Evolutionary conservation across 768 basidiomycete genomes (phyloP).

Genomic region (Lentinula edodes): DNA sequence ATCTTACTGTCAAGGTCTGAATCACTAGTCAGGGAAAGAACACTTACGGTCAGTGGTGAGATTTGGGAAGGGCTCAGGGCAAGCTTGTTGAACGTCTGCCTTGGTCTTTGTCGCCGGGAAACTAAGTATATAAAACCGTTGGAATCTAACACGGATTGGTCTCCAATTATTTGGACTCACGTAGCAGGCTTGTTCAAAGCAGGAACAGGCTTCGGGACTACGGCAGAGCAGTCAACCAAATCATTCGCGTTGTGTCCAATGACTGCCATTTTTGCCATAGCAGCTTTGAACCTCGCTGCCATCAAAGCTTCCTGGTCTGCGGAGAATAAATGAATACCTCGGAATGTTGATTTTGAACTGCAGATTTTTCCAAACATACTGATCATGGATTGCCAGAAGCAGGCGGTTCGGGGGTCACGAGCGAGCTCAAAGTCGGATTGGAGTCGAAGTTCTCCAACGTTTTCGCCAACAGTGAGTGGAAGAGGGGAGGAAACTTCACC

Average conservation of each 20-base stretch:
- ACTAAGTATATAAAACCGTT: conserved; percentile 16
- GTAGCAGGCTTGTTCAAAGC: neutral
- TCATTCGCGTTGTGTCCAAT: conserved; percentile 18
- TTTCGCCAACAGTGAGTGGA: neutral
- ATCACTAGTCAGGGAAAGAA: neutral
- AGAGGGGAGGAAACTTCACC: conserved; percentile 19
- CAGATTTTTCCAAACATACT: conserved; percentile 9
- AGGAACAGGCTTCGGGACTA: conserved; percentile 6
- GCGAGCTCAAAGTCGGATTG: conserved; percentile 22
- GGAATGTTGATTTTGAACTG: too few relatives aligned
- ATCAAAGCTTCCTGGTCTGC: conserved; percentile 19
- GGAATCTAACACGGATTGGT: conserved; percentile 9
- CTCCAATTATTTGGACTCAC: neutral
- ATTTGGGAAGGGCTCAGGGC: conserved; percentile 20
- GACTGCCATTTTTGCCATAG: conserved; percentile 26
- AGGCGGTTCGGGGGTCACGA: conserved; percentile 27
- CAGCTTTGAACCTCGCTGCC: conserved; percentile 20
- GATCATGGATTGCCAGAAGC: conserved; percentile 34
- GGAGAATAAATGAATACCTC: neutral
- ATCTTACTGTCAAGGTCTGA: neutral
- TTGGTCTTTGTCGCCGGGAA: conserved; percentile 25
- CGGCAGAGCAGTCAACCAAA: conserved; percentile 23
- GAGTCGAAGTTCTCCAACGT: conserved; percentile 22
- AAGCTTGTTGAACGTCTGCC: conserved; percentile 22
- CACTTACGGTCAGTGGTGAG: conserved; percentile 13